These are phyloP conservation scores for Periconia sp. DNA, from an alignment of 2,329 filamentous ascomycete species.

Conservation along the genomic window DNA sequence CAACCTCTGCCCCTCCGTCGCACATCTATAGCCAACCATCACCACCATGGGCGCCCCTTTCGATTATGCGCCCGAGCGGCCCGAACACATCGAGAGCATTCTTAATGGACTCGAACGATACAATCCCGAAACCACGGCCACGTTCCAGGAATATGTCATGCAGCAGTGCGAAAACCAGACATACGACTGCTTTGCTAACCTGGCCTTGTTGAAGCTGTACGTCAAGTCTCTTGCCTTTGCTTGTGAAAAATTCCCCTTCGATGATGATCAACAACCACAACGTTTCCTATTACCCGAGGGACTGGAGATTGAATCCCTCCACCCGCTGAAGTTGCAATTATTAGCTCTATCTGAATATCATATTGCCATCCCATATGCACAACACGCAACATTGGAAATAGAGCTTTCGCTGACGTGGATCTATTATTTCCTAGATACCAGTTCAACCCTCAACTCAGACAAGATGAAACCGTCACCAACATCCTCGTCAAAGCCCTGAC, in stretches of 20 bases:
- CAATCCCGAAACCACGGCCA: conserved; percentile 92
- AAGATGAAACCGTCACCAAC: conserved; percentile 97
- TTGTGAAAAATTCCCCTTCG: conserved; percentile 20
- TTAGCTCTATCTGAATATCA: conserved; percentile 73
- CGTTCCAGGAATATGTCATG: conserved; percentile 92
- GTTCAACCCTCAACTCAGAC: conserved; percentile 97
- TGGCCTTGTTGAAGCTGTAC: conserved; percentile 96
- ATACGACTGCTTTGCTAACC: conserved; percentile 94
- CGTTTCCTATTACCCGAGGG: conserved; percentile 99
- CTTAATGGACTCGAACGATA: conserved; percentile 97
- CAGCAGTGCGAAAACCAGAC: conserved; percentile 94
- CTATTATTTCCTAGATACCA: conserved; percentile 71
- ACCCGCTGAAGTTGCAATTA: conserved; percentile 67
- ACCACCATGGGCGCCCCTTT: conserved; percentile 57
- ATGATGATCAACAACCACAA: conserved; percentile 77
- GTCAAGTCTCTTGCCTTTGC: conserved; percentile 44
- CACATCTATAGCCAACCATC: conserved; percentile 20
- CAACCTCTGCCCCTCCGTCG: conserved; percentile 13
- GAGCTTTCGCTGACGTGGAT: conserved; percentile 4
- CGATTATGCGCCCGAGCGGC: conserved; percentile 89
- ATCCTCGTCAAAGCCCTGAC: conserved; percentile 97
- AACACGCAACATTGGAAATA: neutral
- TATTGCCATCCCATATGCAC: neutral
- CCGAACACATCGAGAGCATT: conserved; percentile 87
- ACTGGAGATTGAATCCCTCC: conserved; percentile 60